These are phyloP conservation scores for Nitzschia sp. DNA, from an alignment of 108 stramenopile genomes.

Conservation along the genomic window DNA sequence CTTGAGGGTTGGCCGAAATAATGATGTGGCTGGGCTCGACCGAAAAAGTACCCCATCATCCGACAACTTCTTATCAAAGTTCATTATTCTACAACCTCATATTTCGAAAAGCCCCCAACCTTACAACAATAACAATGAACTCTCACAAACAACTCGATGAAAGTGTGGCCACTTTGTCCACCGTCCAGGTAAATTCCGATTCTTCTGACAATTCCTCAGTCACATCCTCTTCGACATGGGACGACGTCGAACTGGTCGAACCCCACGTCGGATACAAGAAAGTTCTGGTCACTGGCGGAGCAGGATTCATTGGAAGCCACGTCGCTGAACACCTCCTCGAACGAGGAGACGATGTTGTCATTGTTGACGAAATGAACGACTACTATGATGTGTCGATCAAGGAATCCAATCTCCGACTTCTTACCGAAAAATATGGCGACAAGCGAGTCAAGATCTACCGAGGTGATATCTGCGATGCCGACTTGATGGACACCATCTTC, in stretches of 20 bases:
- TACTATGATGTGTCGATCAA: constrained; percentile 96
- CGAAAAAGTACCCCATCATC: not conserved
- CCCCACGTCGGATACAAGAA: constrained; percentile 84
- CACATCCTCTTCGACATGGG: constrained; percentile 16
- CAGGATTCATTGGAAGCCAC: constrained; percentile 95
- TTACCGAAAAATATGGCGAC: constrained; percentile 49
- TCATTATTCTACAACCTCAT: constrained; percentile 4
- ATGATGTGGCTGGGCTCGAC: not conserved
- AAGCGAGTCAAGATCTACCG: constrained; percentile 62
- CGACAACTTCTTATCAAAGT: not conserved
- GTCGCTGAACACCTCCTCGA: constrained; percentile 81
- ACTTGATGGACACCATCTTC: constrained; percentile 72
- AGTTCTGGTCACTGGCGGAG: constrained; percentile 97
- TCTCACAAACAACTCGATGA: not conserved
- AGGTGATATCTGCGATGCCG: constrained; percentile 91
- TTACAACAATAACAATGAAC: not conserved
- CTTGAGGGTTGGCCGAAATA: constrained; percentile 5
- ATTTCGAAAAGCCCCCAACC: not conserved
- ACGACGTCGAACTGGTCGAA: constrained; percentile 41
- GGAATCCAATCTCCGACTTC: constrained; percentile 78
- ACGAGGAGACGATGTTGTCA: constrained; percentile 94
- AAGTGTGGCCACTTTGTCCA: constrained; percentile 5
- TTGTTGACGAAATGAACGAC: constrained; percentile 98
- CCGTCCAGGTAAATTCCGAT: not conserved
- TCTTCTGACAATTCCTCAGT: constrained; percentile 15